Conservation (phyloP, 140 eudicot species). For the Anethum foeniculum region DNA sequence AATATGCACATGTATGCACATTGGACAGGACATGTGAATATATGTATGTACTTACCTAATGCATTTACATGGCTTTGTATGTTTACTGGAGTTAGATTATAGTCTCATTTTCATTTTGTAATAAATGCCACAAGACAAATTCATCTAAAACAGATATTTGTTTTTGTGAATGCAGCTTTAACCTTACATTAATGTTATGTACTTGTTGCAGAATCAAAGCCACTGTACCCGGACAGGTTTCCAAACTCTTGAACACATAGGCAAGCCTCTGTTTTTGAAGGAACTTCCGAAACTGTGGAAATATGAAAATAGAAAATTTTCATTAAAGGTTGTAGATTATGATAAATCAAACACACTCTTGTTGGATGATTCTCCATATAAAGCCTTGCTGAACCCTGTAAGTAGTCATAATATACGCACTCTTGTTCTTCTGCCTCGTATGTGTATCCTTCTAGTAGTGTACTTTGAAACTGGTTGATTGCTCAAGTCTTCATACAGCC, state of each 20-base stretch:
- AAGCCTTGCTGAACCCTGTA: conserved; percentile 82
- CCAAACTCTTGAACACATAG: conserved; percentile 46
- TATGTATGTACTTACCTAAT: not conserved
- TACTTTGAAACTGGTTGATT: not conserved
- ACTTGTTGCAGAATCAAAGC: conserved; percentile 60
- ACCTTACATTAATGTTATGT: not conserved
- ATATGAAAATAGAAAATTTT: conserved; percentile 44
- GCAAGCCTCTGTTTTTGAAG: conserved; percentile 66
- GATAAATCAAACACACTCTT: conserved; percentile 64
- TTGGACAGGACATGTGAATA: not conserved
- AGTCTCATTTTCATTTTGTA: not conserved
- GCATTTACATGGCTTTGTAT: not conserved
- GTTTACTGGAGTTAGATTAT: not conserved
- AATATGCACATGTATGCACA: not conserved
- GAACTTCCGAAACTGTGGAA: conserved; percentile 71
- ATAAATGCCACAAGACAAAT: not conserved
- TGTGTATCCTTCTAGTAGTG: not conserved
- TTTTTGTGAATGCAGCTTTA: not conserved
- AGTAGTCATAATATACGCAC: conserved; percentile 3
- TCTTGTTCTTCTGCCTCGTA: not conserved
- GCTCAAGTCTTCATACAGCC: conserved; percentile 1
- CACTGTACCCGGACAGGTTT: conserved; percentile 71
- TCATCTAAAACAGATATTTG: not conserved
- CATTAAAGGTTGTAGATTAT: conserved; percentile 63
- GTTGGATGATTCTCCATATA: conserved; percentile 84